Conservation (phyloP, 495 filamentous ascomycete genomes). For the Aspergillus coremiiformis region DNA sequence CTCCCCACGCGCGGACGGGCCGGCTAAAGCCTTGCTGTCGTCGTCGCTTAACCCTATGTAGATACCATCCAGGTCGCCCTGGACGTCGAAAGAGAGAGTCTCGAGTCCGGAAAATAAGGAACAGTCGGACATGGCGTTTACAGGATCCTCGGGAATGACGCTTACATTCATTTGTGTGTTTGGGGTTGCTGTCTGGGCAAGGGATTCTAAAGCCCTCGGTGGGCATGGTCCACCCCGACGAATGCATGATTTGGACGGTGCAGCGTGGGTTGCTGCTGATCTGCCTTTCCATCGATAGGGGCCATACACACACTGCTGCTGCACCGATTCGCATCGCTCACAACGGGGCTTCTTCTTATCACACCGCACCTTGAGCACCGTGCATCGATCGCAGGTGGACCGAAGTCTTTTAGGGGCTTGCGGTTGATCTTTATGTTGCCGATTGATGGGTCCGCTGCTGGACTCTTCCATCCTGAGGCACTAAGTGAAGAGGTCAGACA, state of each 20-base stretch:
- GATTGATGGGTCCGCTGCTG: not conserved
- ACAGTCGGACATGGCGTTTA: not conserved
- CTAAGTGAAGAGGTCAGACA: not conserved
- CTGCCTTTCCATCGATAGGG: not conserved
- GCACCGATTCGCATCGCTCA: not conserved
- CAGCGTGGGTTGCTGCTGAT: not conserved
- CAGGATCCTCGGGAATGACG: not conserved
- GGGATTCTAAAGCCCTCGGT: not conserved
- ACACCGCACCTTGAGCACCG: not conserved
- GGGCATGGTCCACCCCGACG: not conserved
- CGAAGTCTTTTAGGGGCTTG: not conserved
- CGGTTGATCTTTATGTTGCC: not conserved
- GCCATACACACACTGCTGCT: not conserved
- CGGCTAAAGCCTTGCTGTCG: not conserved
- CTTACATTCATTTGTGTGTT: not conserved
- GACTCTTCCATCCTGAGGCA: not conserved
- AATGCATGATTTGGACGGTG: not conserved
- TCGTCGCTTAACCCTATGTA: not conserved
- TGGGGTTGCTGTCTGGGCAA: not conserved
- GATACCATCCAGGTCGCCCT: not conserved
- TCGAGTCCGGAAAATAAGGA: not conserved
- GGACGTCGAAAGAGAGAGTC: not conserved
- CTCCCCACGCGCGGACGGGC: not conserved
- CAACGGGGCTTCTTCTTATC: not conserved
- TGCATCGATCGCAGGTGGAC: not conserved